A percentile compares a stretch with the other conserved stretches of the same genome.
Evolutionary conservation across 768 basidiomycete genomes (phyloP).

Genomic region (Termitomyces sp.): DNA sequence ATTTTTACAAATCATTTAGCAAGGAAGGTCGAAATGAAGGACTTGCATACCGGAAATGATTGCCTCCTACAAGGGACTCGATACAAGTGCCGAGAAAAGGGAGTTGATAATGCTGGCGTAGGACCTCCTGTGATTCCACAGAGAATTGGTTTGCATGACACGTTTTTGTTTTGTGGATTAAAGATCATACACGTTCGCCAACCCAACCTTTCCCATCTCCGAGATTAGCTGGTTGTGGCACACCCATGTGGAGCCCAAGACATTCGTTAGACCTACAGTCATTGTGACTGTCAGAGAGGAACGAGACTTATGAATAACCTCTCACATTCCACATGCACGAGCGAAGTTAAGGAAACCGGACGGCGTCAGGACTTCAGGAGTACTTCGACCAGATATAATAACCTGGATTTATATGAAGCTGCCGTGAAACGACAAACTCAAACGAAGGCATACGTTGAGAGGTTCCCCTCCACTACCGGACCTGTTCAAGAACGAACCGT

Average conservation of each 20-base stretch:
- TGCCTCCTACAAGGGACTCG: slow-evolving; percentile 66
- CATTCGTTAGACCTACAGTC: slow-evolving; percentile 49
- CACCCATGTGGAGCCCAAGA: slow-evolving; percentile 58
- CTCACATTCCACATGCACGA: slow-evolving; percentile 51
- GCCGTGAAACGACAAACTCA: neutral
- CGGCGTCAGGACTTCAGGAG: slow-evolving; percentile 42
- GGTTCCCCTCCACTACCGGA: slow-evolving; percentile 23
- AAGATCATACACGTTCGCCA: slow-evolving; percentile 25
- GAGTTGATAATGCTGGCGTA: slow-evolving; percentile 66
- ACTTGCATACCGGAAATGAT: slow-evolving; percentile 53
- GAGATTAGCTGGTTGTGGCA: slow-evolving; percentile 56
- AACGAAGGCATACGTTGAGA: slow-evolving; percentile 23
- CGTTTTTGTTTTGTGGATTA: neutral
- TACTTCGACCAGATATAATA: slow-evolving; percentile 55
- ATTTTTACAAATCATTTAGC: neutral
- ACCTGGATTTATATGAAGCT: slow-evolving; percentile 29
- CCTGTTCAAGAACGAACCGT: slow-evolving; percentile 21
- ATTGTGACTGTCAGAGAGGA: neutral
- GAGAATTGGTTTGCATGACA: neutral
- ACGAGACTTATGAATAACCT: neutral
- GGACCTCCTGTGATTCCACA: slow-evolving; percentile 50
- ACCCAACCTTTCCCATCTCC: slow-evolving; percentile 66
- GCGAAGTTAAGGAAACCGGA: slow-evolving; percentile 49
- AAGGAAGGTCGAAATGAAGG: neutral
- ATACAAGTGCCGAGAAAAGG: slow-evolving; percentile 66